Conservation (phyloP, 441 rosid species). For the Melastoma candidum region DNA sequence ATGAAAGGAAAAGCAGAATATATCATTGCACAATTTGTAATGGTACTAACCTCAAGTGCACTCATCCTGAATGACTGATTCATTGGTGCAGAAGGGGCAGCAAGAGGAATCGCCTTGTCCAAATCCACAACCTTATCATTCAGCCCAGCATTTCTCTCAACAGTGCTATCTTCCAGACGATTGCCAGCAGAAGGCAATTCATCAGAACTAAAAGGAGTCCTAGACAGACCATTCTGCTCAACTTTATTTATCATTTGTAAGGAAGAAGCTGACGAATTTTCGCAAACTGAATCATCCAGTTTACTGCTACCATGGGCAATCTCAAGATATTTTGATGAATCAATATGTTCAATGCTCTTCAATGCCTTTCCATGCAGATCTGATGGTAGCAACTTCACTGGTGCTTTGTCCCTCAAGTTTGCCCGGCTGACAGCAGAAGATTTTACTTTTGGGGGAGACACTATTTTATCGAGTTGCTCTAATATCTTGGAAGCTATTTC, state of each 20-base stretch:
- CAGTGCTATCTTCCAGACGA: slow-evolving; percentile 21
- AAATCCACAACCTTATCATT: slow-evolving; percentile 22
- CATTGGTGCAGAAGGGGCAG: slow-evolving; percentile 24
- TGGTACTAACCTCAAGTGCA: slow-evolving; percentile 60
- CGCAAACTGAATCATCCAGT: slow-evolving; percentile 16
- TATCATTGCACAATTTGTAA: not conserved
- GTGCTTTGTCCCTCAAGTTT: slow-evolving; percentile 50
- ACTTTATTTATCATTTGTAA: slow-evolving; percentile 30
- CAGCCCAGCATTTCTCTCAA: slow-evolving; percentile 23
- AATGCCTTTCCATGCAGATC: slow-evolving; percentile 72
- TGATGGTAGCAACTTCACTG: slow-evolving; percentile 64
- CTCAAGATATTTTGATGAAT: slow-evolving; percentile 45
- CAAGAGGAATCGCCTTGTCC: slow-evolving; percentile 22
- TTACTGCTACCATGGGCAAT: slow-evolving; percentile 29
- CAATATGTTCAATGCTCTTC: slow-evolving; percentile 62
- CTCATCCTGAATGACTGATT: slow-evolving; percentile 67
- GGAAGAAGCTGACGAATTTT: slow-evolving; percentile 21
- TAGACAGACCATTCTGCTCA: slow-evolving; percentile 35
- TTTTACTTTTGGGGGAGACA: slow-evolving; percentile 26
- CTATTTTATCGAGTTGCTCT: slow-evolving; percentile 58
- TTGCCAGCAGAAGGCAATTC: slow-evolving; percentile 27
- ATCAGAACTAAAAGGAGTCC: slow-evolving; percentile 17
- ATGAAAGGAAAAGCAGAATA: not conserved
- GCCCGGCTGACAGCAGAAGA: slow-evolving; percentile 8
- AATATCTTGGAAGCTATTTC: slow-evolving; percentile 78